Base-by-base conservation (phyloP, 352 stramenopile genomes). In the Phytophthora constricta region DNA sequence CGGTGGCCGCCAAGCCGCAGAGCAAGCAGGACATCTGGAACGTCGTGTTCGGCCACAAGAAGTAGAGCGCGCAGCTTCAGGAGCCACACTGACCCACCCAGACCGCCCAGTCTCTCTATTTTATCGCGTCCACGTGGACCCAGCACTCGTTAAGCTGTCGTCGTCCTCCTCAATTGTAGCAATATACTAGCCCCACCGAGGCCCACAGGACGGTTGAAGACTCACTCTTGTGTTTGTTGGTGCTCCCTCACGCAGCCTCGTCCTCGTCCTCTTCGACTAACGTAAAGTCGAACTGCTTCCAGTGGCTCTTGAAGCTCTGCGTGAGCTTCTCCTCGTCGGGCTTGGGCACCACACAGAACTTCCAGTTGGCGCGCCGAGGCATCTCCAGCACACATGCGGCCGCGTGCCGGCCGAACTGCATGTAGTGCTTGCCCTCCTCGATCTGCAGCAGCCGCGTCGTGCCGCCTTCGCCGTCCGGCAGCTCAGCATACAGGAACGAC, bases 301-400 rank as follows among this genome's bases (percentile, higher is more conserved):
- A 95, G 39, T 77, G 72, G 16, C 25, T 68, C 57, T 90, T 90
- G 58, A 95, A 93, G 11, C 37, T 66, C 52, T 86, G 69, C 22
- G 85, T 88, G 59, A 93, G 79, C 25, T 76, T 76, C 45, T 87
- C 77, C 54, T 95, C 87, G 19, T 95, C 82, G 1, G 67, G 42
- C 53, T 93, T 93, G 20, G 85, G 69, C 22, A 95, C 76, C 4
- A 95, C 87, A 43, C 87, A 95, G 58, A 84, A 90, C 74, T 93
- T 93, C 87, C 87, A 95, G 62, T 95, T 92, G 26, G 82, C 74
- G 3, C 84, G 80, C 2, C 82, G 80, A 3, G 87, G 87, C 63
- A 88, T 74, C 14, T 82, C 83, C 39, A 95, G 50, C 52, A 92
- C 65, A 34, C 74, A 88, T 27, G 85, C 75, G 0, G 78, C 77